Evolutionary conservation across 2,329 filamentous ascomycete species (phyloP).

Genomic region (Chrysosphaeria jannelii): DNA sequence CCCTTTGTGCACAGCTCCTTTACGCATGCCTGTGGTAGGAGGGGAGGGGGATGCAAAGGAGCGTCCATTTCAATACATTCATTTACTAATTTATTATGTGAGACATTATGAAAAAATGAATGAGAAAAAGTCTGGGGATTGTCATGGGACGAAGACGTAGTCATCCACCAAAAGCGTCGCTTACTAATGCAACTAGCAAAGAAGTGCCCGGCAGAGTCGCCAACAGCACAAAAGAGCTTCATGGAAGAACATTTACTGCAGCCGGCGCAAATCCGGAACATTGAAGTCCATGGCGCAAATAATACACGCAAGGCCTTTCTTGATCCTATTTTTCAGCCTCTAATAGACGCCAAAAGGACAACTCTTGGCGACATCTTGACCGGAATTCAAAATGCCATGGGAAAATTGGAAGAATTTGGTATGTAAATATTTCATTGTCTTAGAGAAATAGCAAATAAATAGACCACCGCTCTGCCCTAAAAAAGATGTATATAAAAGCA

Average conservation of each 20-base stretch:
- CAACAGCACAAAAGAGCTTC: background rate
- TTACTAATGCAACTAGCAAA: no score
- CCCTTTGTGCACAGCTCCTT: slow-evolving; percentile 5
- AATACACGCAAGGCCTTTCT: slow-evolving; percentile 69
- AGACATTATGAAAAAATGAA: no score
- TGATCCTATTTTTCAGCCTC: slow-evolving; percentile 46
- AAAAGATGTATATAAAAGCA: no score
- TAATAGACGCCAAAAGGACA: slow-evolving; percentile 42
- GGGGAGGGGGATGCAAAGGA: no score
- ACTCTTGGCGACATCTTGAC: slow-evolving; percentile 54
- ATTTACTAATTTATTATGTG: no score
- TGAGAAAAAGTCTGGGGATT: no score
- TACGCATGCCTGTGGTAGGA: background rate
- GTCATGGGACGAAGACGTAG: no score
- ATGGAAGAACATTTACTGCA: slow-evolving; percentile 55
- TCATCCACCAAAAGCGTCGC: no score
- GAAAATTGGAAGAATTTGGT: slow-evolving; percentile 47
- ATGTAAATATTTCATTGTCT: no score
- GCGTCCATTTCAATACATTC: no score
- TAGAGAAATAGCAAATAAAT: background rate
- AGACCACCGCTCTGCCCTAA: background rate
- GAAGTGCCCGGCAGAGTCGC: background rate
- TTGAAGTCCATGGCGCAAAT: slow-evolving; percentile 54
- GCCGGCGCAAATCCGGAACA: slow-evolving; percentile 62
- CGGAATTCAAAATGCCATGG: slow-evolving; percentile 37